phyloP scores from a whole-genome alignment of 169 alveolate species.

The Plasmodium chabaudi region DNA sequence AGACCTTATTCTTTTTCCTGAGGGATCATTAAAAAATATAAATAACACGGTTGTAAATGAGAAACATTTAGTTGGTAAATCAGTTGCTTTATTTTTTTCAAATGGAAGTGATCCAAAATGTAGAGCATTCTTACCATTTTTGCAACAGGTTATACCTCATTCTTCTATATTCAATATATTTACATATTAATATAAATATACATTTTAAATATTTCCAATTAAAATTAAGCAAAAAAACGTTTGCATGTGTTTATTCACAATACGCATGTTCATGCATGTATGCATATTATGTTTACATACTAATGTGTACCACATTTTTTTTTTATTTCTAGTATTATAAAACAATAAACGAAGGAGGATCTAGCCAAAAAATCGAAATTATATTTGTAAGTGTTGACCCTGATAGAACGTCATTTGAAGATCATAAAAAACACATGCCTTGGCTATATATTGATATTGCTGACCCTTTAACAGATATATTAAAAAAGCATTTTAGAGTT shows the following conservation, averaged over 20 bases:
- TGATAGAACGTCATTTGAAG: constrained; percentile 67
- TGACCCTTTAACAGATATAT: constrained; percentile 79
- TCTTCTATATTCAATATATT: neutral
- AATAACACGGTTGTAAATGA: constrained; percentile 78
- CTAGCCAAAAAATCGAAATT: constrained; percentile 81
- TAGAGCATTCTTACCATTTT: constrained; percentile 81
- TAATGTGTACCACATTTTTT: neutral
- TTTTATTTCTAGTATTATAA: constrained; percentile 75
- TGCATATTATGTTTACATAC: neutral
- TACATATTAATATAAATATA: no score
- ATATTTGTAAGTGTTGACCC: constrained; percentile 80
- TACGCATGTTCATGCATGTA: neutral
- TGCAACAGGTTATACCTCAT: constrained; percentile 70
- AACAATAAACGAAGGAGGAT: constrained; percentile 82
- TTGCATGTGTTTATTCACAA: neutral
- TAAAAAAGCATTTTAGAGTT: constrained; percentile 80
- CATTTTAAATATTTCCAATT: no score
- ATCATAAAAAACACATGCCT: constrained; percentile 81
- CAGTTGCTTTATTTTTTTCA: constrained; percentile 83
- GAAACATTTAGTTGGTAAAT: constrained; percentile 80
- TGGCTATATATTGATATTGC: constrained; percentile 80
- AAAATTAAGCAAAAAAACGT: neutral
- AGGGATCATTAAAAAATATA: constrained; percentile 81
- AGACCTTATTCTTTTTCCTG: constrained; percentile 83
- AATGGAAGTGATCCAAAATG: constrained; percentile 83